These are phyloP conservation scores for Volvox carteri DNA, from an alignment of 163 green algal species.

Conservation along the genomic window DNA sequence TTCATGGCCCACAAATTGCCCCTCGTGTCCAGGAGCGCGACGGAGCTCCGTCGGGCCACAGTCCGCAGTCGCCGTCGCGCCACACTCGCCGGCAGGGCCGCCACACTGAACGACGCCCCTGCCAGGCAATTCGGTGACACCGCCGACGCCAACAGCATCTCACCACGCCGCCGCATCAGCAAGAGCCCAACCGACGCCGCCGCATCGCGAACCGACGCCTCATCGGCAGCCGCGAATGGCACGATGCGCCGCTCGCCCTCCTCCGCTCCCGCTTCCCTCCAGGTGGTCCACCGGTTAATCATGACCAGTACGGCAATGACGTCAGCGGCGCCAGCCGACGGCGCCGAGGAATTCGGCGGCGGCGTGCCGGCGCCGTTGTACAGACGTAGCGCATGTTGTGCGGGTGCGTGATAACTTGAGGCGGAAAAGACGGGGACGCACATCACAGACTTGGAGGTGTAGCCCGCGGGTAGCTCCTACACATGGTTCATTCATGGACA, in stretches of 20 bases:
- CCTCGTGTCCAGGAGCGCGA: slow-evolving; percentile 23
- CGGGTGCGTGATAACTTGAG: neutral
- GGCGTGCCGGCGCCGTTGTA: neutral
- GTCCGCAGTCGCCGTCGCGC: slow-evolving; percentile 41
- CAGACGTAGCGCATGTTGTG: neutral
- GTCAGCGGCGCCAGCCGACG: neutral
- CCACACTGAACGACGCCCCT: slow-evolving; percentile 8
- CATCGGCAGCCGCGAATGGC: slow-evolving; percentile 41
- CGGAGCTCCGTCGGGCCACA: slow-evolving; percentile 18
- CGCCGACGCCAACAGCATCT: slow-evolving; percentile 47
- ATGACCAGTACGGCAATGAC: slow-evolving; percentile 39
- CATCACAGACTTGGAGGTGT: slow-evolving; percentile 50
- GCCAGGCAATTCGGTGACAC: neutral
- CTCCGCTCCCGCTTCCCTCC: slow-evolving; percentile 33
- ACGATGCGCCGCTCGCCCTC: slow-evolving; percentile 49
- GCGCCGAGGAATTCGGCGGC: no score
- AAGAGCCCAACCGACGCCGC: slow-evolving; percentile 18
- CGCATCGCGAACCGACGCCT: slow-evolving; percentile 13
- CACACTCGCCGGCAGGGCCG: slow-evolving; percentile 38
- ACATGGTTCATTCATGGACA: no score
- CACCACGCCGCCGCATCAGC: slow-evolving; percentile 44
- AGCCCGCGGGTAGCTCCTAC: slow-evolving; percentile 48
- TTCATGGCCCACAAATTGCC: slow-evolving; percentile 34
- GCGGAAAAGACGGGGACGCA: slow-evolving; percentile 22
- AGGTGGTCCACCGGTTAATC: slow-evolving; percentile 45